A percentile compares a stretch with the other conserved stretches of the same genome.
These are phyloP conservation scores for Zygotorulaspora mrakii DNA, from an alignment of 1,139 yeast species.

Conservation along the genomic window DNA sequence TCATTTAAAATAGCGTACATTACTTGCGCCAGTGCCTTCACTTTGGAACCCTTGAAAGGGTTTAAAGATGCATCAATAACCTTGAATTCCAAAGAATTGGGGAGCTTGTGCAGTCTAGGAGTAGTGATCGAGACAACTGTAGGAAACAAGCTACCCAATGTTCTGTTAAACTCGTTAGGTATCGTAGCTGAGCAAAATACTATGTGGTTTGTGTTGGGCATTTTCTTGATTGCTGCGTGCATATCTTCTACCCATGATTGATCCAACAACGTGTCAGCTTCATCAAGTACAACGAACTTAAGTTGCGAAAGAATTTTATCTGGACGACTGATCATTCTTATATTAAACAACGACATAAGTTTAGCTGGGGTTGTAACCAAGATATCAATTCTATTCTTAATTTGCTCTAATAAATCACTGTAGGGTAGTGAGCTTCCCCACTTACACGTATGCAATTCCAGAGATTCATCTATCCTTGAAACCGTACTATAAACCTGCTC, in stretches of 20 bases:
- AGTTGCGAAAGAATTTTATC: slow-evolving; percentile 46
- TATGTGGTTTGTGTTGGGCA: slow-evolving; percentile 57
- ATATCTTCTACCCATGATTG: slow-evolving; percentile 74
- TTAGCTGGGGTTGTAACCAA: slow-evolving; percentile 83
- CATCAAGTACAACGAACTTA: slow-evolving; percentile 75
- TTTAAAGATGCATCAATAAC: slow-evolving; percentile 69
- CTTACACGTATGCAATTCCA: slow-evolving; percentile 48
- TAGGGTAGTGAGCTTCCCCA: slow-evolving; percentile 57
- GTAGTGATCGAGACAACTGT: slow-evolving; percentile 67
- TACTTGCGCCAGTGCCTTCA: slow-evolving; percentile 82
- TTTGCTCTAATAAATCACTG: slow-evolving; percentile 47
- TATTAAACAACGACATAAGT: slow-evolving; percentile 44
- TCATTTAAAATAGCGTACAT: slow-evolving; percentile 81
- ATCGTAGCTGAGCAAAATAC: slow-evolving; percentile 88
- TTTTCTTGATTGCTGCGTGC: slow-evolving; percentile 48
- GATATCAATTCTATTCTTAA: slow-evolving; percentile 61
- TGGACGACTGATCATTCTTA: slow-evolving; percentile 47
- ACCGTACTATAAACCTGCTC: slow-evolving; percentile 67
- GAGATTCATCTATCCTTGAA: slow-evolving; percentile 39
- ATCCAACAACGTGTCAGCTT: slow-evolving; percentile 91
- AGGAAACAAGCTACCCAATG: slow-evolving; percentile 61
- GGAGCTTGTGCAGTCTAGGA: slow-evolving; percentile 78
- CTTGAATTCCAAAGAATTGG: slow-evolving; percentile 66
- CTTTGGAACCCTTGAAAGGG: slow-evolving; percentile 80
- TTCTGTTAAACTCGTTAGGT: slow-evolving; percentile 69